These are phyloP conservation scores for Trametes villosa DNA, from an alignment of 768 basidiomycete genomes.

Conservation along the genomic window DNA sequence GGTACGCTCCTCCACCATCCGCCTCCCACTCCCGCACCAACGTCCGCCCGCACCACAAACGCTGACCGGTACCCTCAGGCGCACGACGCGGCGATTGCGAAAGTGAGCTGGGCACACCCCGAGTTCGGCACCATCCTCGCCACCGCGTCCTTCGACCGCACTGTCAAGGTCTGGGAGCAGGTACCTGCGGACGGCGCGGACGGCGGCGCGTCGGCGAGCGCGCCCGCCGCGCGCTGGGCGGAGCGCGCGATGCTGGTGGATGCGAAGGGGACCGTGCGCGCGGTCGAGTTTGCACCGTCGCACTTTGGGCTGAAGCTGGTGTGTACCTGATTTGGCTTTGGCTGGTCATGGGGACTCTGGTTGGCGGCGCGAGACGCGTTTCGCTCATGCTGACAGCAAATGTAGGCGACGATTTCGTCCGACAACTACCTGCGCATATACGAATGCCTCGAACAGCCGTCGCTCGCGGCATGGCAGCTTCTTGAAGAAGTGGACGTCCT, in stretches of 20 bases:
- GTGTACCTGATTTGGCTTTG: slow-evolving; percentile 30
- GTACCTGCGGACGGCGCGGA: slow-evolving; percentile 37
- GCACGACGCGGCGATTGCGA: slow-evolving; percentile 90
- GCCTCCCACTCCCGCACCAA: background rate
- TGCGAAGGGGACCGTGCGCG: slow-evolving; percentile 82
- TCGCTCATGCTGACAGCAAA: background rate
- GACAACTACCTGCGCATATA: slow-evolving; percentile 90
- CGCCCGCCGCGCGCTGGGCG: slow-evolving; percentile 58
- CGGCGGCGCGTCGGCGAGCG: slow-evolving; percentile 27
- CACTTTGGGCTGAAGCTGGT: slow-evolving; percentile 90
- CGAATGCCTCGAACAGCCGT: slow-evolving; percentile 82
- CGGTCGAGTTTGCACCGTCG: slow-evolving; percentile 86
- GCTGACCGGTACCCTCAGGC: slow-evolving; percentile 53
- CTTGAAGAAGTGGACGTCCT: slow-evolving; percentile 78
- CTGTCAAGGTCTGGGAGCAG: slow-evolving; percentile 93
- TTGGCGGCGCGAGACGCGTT: background rate
- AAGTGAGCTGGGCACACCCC: slow-evolving; percentile 89
- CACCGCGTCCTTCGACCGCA: slow-evolving; percentile 87
- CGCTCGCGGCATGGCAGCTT: slow-evolving; percentile 74
- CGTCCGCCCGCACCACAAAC: background rate
- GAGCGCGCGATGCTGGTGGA: slow-evolving; percentile 79
- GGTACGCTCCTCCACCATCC: slow-evolving; percentile 44
- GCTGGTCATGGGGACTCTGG: background rate
- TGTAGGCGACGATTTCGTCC: slow-evolving; percentile 83
- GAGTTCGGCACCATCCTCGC: slow-evolving; percentile 89